Conservation (phyloP, 2,329 filamentous ascomycete species). For the Leptosphaerulina australis region DNA sequence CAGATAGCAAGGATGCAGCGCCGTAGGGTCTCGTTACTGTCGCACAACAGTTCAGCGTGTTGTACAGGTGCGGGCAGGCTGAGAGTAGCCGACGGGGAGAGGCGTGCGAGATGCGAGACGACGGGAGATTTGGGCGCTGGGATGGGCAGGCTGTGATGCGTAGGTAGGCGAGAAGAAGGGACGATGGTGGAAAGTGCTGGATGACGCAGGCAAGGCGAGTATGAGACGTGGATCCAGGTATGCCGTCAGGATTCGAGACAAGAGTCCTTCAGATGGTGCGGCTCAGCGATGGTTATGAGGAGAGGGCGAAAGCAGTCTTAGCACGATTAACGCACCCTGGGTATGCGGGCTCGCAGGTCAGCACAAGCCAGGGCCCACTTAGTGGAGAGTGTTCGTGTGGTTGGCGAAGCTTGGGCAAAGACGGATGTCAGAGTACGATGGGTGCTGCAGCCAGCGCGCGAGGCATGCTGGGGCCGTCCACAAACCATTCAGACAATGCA, state of each 20-base stretch:
- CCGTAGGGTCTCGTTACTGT: no score
- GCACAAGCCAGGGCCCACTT: slow-evolving; percentile 27
- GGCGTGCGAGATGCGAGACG: slow-evolving; percentile 9
- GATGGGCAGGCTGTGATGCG: slow-evolving; percentile 15
- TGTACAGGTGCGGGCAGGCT: slow-evolving; percentile 12
- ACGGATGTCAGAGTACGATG: slow-evolving; percentile 21
- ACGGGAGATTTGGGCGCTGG: slow-evolving; percentile 14
- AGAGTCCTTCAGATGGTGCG: slow-evolving; percentile 35
- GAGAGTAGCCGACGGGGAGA: not conserved
- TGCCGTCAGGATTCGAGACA: slow-evolving; percentile 26
- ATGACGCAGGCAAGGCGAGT: slow-evolving; percentile 21
- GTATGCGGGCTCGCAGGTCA: slow-evolving; percentile 18
- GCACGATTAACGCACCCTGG: slow-evolving; percentile 16
- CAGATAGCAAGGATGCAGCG: not conserved
- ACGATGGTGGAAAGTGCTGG: slow-evolving; percentile 7
- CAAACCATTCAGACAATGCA: slow-evolving; percentile 4
- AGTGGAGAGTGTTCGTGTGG: slow-evolving; percentile 20
- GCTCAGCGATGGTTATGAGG: slow-evolving; percentile 48
- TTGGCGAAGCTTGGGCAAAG: slow-evolving; percentile 21
- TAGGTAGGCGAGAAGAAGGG: slow-evolving; percentile 10
- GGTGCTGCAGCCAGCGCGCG: slow-evolving; percentile 17
- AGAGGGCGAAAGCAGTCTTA: slow-evolving; percentile 21
- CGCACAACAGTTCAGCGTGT: no score
- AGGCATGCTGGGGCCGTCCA: slow-evolving; percentile 6
- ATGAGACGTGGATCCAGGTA: slow-evolving; percentile 32